Evolutionary conservation across 75 land plant genomes (phyloP).

Genomic region (Gnetum montanum): DNA sequence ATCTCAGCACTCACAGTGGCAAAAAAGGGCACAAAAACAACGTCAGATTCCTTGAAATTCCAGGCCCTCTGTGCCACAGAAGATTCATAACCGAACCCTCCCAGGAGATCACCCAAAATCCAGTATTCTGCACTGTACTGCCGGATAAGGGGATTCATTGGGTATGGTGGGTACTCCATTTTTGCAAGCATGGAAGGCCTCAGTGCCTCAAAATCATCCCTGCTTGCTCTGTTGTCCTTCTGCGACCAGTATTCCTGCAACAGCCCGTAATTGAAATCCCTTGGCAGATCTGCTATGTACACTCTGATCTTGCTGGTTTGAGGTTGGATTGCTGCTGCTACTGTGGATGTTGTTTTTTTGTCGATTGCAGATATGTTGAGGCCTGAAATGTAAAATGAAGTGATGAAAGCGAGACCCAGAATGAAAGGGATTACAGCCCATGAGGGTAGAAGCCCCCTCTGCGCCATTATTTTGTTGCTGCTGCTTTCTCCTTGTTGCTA

Average conservation of each 20-base stretch:
- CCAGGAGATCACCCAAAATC: conserved; percentile 56
- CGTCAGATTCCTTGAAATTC: conserved; percentile 38
- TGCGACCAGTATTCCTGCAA: conserved; percentile 46
- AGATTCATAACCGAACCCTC: neutral
- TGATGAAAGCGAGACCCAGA: neutral
- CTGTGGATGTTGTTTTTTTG: neutral
- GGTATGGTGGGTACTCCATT: conserved; percentile 36
- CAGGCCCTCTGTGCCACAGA: conserved; percentile 47
- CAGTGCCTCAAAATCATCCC: neutral
- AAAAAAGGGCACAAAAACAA: conserved; percentile 83
- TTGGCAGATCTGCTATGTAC: conserved; percentile 49
- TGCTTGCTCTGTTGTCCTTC: conserved; percentile 8
- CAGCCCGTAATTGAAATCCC: conserved; percentile 65
- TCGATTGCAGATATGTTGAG: neutral
- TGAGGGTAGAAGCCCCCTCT: neutral
- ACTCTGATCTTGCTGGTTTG: conserved; percentile 14
- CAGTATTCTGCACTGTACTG: conserved; percentile 94
- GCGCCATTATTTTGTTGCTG: neutral
- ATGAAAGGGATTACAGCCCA: neutral
- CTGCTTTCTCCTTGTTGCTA: neutral
- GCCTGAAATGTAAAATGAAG: neutral
- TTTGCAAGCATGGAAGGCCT: neutral
- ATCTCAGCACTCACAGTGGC: conserved; percentile 79
- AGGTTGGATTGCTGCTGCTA: neutral
- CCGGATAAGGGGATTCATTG: conserved; percentile 58